Evolutionary conservation across 208 protist genomes (phyloP).

Genomic region (Hexamita inflata): DNA sequence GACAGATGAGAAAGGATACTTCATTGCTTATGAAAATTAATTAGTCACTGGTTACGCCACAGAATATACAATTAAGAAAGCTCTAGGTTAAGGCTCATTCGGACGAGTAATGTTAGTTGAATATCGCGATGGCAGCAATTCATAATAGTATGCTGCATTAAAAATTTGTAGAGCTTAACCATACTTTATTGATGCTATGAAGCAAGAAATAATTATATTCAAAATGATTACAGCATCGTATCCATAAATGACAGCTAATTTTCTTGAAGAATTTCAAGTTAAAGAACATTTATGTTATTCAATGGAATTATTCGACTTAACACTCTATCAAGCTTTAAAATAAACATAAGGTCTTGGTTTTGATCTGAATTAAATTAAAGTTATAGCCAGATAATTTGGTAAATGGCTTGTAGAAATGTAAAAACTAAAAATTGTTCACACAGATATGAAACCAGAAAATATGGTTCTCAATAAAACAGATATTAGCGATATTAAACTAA

Average conservation of each 20-base stretch:
- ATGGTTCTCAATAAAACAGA: slow-evolving; percentile 60
- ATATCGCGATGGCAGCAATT: not conserved
- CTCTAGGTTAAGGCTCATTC: slow-evolving; percentile 24
- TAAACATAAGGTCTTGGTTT: not conserved
- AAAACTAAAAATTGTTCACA: slow-evolving; percentile 45
- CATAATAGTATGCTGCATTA: not conserved
- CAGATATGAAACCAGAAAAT: slow-evolving; percentile 61
- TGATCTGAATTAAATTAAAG: not conserved
- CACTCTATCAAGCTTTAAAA: slow-evolving; percentile 5
- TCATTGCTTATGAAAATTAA: too few relatives aligned
- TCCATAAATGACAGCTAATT: not conserved
- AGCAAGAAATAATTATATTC: not conserved
- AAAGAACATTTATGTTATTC: not conserved
- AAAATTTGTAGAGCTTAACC: not conserved
- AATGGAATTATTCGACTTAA: slow-evolving; percentile 1
- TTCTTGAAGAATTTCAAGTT: not conserved
- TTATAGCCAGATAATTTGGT: not conserved
- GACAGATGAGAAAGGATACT: too few relatives aligned
- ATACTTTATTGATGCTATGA: not conserved
- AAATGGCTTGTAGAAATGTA: slow-evolving; percentile 6
- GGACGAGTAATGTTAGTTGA: slow-evolving; percentile 8
- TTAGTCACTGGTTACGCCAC: too few relatives aligned
- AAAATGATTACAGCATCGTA: not conserved
- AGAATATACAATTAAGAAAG: too few relatives aligned
- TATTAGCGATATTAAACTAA: slow-evolving; percentile 75